Base-by-base conservation (phyloP, 2,329 filamentous ascomycete species). In the Pseudogymnoascus sp. region DNA sequence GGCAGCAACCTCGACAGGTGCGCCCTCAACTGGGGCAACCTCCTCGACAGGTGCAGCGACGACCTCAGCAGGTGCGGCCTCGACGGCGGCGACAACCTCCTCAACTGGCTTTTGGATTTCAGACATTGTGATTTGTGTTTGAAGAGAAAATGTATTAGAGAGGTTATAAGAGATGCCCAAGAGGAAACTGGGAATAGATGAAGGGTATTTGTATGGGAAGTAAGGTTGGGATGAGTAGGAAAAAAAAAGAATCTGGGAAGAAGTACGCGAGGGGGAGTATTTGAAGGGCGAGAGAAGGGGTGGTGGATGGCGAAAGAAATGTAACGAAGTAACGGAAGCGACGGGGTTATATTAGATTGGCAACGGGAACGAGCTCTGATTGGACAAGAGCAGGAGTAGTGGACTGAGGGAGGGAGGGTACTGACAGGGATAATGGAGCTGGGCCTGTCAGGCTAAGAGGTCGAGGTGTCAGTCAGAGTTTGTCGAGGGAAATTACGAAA, bases 21-120 rank as follows among this genome's bases (percentile, higher is more conserved):
- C 40, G 60, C 69, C 68, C 35, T 71, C 71, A 47, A 74, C 76
- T 64, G 78, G 74, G 42, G 72, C 71, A 62, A 78, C 75, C 35
- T 76, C 67, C 65, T 74, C 74, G 65, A 70, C 69, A 59, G 70
- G 68, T 62, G 76, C 75, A 35, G 73, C 72, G 64, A 74, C 70
- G 28, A 70, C 66, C 47, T 71, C 72, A 57, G 72, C 65, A 62
- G 68, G 64, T 40, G 69, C 67, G 40, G 68, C 65, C 38, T 69
- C 61, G 66, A 72, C 71, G 63, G 67, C 71, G 63, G 75, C 73
- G 59, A 77, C 73, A 70, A 76, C 73, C 42, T 66, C 66, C 21
- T 65, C 65, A 71, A 83, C 80, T 74, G 87, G 83, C 81, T 91
- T 91, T 78, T 86, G 83, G 77, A 80, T 81, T 74, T 91, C 88